Percentiles rank a stretch among this genome's conserved stretches.
Conservation (phyloP, 257 asterid genomes). For the Anisodus acutangulus region DNA sequence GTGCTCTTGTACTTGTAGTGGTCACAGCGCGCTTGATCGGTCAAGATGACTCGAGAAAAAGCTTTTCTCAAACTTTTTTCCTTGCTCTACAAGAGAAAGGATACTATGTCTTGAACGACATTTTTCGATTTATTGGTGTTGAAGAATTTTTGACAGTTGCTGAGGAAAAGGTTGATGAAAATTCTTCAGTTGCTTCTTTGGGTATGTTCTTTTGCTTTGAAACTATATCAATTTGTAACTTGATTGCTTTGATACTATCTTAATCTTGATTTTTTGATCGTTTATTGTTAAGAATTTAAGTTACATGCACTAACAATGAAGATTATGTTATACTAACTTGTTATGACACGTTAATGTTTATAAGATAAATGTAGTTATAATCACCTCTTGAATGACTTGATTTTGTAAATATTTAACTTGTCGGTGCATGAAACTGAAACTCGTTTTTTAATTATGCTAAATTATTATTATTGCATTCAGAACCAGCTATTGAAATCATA, state of each 20-base stretch:
- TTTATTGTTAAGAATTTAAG: too few relatives aligned
- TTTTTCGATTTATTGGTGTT: constrained; percentile 36
- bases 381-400: too few relatives aligned
- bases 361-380: too few relatives aligned
- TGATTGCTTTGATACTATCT: background rate
- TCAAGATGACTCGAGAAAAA: constrained; percentile 38
- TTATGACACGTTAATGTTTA: too few relatives aligned
- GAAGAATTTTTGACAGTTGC: background rate
- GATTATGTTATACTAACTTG: too few relatives aligned
- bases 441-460: too few relatives aligned
- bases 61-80: constrained; percentile 60
- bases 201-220: background rate
- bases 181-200: background rate
- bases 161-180: constrained; percentile 31
- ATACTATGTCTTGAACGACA: constrained; percentile 64
- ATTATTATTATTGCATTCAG: background rate
- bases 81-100: constrained; percentile 59
- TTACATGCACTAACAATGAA: too few relatives aligned
- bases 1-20: constrained; percentile 48
- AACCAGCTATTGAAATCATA: background rate
- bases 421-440: background rate
- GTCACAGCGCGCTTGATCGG: constrained; percentile 52
- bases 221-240: background rate
- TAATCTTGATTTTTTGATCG: background rate
- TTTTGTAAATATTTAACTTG: background rate